Conservation (phyloP, 75 land plant genomes). For the Cryptomeria japonica region DNA sequence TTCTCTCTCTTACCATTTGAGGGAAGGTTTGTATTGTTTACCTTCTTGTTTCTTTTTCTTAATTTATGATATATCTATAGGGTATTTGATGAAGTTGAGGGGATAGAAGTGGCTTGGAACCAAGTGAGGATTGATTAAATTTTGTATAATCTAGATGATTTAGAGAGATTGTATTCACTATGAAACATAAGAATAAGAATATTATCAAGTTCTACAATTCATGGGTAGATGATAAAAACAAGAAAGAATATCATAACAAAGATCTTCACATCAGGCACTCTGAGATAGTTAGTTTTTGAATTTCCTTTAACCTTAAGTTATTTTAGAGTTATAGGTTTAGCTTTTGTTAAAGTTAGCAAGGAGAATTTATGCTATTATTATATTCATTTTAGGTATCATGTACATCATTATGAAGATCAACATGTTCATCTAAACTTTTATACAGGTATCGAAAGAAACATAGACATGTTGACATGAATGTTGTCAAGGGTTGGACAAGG, state of each 20-base stretch:
- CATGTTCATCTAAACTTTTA: background rate
- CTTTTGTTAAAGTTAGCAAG: background rate
- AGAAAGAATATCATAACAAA: slow-evolving; percentile 58
- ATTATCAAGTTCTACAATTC: slow-evolving; percentile 50
- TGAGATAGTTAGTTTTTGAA: slow-evolving; percentile 37
- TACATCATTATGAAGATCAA: background rate
- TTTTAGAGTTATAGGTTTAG: background rate
- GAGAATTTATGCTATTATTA: background rate
- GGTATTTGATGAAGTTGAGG: slow-evolving; percentile 68
- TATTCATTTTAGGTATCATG: background rate
- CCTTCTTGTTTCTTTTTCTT: slow-evolving; percentile 19
- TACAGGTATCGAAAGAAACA: slow-evolving; percentile 46
- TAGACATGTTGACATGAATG: slow-evolving; percentile 57
- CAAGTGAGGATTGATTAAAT: slow-evolving; percentile 58
- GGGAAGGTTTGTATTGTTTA: background rate
- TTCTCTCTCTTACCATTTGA: slow-evolving; percentile 1
- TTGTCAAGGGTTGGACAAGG: slow-evolving; percentile 57
- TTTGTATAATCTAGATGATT: slow-evolving; percentile 38
- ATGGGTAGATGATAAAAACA: slow-evolving; percentile 47
- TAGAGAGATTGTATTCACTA: slow-evolving; percentile 61
- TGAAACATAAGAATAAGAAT: slow-evolving; percentile 58
- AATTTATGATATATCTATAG: slow-evolving; percentile 28
- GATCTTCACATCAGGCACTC: slow-evolving; percentile 50
- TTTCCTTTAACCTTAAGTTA: background rate
- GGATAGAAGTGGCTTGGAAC: slow-evolving; percentile 74